Evolutionary conservation across 805 yeast genomes (phyloP).

Genomic region (Wickerhamomyces chambardii): DNA sequence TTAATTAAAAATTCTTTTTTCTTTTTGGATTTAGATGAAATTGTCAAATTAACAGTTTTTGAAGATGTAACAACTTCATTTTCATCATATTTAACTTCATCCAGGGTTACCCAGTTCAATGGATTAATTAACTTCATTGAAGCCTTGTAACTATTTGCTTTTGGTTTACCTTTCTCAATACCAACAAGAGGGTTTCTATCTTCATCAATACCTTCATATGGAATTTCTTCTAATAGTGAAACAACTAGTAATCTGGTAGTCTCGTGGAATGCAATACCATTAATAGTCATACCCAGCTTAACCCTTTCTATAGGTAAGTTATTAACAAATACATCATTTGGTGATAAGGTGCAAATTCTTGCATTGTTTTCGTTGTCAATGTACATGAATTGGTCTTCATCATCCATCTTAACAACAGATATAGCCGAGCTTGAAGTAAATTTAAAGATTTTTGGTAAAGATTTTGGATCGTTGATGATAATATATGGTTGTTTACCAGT

Average conservation of each 20-base stretch:
- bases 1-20: conserved; percentile 61
- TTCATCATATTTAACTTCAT: conserved; percentile 53
- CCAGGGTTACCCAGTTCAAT: conserved; percentile 65
- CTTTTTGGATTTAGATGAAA: conserved; percentile 27
- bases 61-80: conserved; percentile 45
- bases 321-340: conserved; percentile 31
- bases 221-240: conserved; percentile 48
- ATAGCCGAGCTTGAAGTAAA: conserved; percentile 58
- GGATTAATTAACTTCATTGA: conserved; percentile 63
- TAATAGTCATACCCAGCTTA: conserved; percentile 50
- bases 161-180: conserved; percentile 35
- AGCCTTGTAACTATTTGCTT: conserved; percentile 52
- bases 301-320: conserved; percentile 49
- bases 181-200: conserved; percentile 63
- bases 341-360: conserved; percentile 34
- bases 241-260: conserved; percentile 51
- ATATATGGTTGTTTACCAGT: conserved; percentile 70
- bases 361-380: conserved; percentile 67
- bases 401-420: conserved; percentile 47
- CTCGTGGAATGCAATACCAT: conserved; percentile 62
- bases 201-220: conserved; percentile 63
- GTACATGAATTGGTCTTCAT: conserved; percentile 38
- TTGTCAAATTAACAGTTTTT: conserved; percentile 24
- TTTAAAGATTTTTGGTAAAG: conserved; percentile 56
- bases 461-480: conserved; percentile 53